Conservation (phyloP, 371 early-diverging fungal species). For the Mortierella sp. region DNA sequence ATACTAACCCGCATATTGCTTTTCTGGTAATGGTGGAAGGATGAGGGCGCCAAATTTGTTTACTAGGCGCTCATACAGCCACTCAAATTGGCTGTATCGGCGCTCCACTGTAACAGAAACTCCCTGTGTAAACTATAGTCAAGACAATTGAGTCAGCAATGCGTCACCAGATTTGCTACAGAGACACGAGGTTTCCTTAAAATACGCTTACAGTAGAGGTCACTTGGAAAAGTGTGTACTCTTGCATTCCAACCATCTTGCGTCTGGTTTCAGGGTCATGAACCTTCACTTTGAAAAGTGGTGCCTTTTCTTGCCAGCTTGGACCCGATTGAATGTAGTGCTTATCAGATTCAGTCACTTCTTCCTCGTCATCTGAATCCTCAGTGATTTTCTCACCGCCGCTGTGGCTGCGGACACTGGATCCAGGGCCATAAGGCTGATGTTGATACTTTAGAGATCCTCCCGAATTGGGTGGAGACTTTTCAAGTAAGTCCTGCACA, state of each 20-base stretch:
- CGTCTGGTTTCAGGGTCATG: conserved; percentile 60
- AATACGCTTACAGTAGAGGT: conserved; percentile 57
- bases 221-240: conserved; percentile 60
- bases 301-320: conserved; percentile 60
- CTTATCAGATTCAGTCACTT: conserved; percentile 60
- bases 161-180: not conserved
- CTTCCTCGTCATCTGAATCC: conserved; percentile 42
- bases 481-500: conserved; percentile 26
- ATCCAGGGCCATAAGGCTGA: conserved; percentile 10
- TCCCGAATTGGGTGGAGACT: conserved; percentile 29
- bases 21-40: conserved; percentile 59
- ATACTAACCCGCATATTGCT: conserved; percentile 58
- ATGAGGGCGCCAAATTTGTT: conserved; percentile 59
- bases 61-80: conserved; percentile 56
- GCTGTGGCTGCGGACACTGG: conserved; percentile 28
- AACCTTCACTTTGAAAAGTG: conserved; percentile 54
- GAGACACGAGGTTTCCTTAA: not conserved
- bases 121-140: conserved; percentile 55
- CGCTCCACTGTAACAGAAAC: conserved; percentile 60
- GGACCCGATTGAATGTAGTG: conserved; percentile 62
- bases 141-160: not conserved
- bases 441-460: conserved; percentile 20
- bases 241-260: conserved; percentile 59
- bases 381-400: conserved; percentile 28
- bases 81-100: conserved; percentile 62